A percentile compares a stretch with the other conserved stretches of the same genome.
Conservation (phyloP, 768 basidiomycete species). For the Termitomyces heimii region DNA sequence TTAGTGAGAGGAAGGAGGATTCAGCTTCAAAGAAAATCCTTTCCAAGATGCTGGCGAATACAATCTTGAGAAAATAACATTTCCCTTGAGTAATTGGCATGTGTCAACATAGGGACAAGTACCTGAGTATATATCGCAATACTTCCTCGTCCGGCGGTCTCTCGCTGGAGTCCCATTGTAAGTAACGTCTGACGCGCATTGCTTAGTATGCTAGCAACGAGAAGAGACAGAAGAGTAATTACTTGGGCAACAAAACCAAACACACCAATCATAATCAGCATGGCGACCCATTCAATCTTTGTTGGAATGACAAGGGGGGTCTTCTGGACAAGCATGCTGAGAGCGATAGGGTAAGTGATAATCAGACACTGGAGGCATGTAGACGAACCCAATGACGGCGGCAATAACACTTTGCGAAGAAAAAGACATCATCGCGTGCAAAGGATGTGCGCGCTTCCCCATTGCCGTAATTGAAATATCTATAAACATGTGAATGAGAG, state of each 20-base stretch:
- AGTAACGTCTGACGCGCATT: constrained; percentile 34
- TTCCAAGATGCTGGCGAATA: constrained; percentile 67
- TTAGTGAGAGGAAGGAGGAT: constrained; percentile 52
- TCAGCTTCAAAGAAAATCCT: constrained; percentile 54
- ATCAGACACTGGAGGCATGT: neutral
- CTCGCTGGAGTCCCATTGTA: constrained; percentile 50
- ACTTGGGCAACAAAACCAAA: constrained; percentile 52
- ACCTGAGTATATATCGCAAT: constrained; percentile 47
- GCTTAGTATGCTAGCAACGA: neutral
- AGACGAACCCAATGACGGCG: constrained; percentile 27
- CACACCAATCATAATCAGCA: constrained; percentile 45
- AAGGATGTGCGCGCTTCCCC: constrained; percentile 67
- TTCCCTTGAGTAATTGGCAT: neutral
- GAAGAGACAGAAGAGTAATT: constrained; percentile 39
- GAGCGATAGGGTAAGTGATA: neutral
- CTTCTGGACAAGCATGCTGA: constrained; percentile 37
- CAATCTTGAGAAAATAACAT: constrained; percentile 32
- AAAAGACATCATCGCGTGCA: constrained; percentile 69
- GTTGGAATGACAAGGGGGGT: constrained; percentile 42
- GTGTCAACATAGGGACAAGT: neutral
- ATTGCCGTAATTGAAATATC: constrained; percentile 43
- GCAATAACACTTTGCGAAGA: constrained; percentile 47
- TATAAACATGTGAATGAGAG: neutral
- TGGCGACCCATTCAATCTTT: constrained; percentile 34
- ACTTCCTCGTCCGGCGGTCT: constrained; percentile 42